These are phyloP conservation scores for Cercospora citrullina DNA, from an alignment of 2,329 filamentous ascomycete species.

Conservation along the genomic window DNA sequence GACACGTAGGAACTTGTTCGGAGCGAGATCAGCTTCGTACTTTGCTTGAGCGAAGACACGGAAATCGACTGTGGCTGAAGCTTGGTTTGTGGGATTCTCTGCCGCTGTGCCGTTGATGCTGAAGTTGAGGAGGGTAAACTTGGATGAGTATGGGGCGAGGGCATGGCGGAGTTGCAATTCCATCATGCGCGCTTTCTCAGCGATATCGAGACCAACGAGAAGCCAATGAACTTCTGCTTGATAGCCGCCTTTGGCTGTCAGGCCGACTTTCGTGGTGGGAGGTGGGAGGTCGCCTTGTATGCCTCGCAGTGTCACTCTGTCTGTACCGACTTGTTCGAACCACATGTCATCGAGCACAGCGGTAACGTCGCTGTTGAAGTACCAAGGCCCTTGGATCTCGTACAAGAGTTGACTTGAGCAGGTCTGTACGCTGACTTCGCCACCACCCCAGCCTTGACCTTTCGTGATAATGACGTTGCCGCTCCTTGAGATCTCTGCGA, in stretches of 20 bases:
- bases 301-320: constrained; percentile 53
- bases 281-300: constrained; percentile 49
- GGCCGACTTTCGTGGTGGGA: constrained; percentile 53
- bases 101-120: constrained; percentile 48
- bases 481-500: constrained; percentile 40
- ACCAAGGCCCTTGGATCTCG: constrained; percentile 57
- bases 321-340: constrained; percentile 53
- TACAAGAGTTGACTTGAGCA: constrained; percentile 56
- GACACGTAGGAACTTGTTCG: constrained; percentile 39
- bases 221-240: constrained; percentile 51
- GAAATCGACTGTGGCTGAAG: constrained; percentile 52
- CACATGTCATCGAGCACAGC: constrained; percentile 53
- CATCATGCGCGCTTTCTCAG: constrained; percentile 50
- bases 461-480: constrained; percentile 44
- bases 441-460: constrained; percentile 39
- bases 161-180: constrained; percentile 47
- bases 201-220: constrained; percentile 48
- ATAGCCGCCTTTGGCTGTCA: constrained; percentile 50
- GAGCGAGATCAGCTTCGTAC: constrained; percentile 30
- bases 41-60: constrained; percentile 43
- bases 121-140: constrained; percentile 42
- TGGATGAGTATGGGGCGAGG: constrained; percentile 40
- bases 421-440: constrained; percentile 50
- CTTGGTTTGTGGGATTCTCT: constrained; percentile 44
- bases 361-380: constrained; percentile 60